Base-by-base conservation (phyloP, 768 basidiomycete species). In the Porphyrellus cyaneotinctus region DNA sequence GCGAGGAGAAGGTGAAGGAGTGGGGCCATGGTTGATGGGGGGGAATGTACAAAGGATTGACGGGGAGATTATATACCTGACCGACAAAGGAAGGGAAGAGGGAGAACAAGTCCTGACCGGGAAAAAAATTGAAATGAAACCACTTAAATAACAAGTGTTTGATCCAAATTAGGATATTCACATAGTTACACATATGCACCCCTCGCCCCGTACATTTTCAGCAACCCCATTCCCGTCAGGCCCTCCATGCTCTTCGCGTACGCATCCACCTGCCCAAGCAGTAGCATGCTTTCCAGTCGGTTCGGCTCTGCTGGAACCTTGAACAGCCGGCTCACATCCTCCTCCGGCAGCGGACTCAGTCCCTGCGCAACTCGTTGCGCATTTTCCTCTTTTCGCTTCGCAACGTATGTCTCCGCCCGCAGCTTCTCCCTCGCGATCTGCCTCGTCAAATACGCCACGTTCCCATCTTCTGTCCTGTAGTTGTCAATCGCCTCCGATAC, bases 321-420 rank as follows among this genome's bases (percentile, higher is more conserved):
- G 77, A 92, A 93, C 65, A 93, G 64, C 56, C 92, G 78, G 63
- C 81, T 77, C 31, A 91, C 81, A 62, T 92, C 88, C 66, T 95
- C 89, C 69, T 92, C 88, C 2, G 94, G 93, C 26, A 95, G 75
- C 57, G 94, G 91, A 23, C 82, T 81, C 46, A 95, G 73, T 13
- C 94, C 94, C 63, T 93, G 90, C 35, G 83, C 85, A 56, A 87
- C 78, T 39, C 94, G 81, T 47, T 74, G 74, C 33, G 78, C 79
- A 63, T 91, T 95, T 72, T 97, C 94, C 67, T 95, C 94, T 66
- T 87, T 90, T 51, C 92, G 83, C 71, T 93, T 94, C 62, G 81
- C 78, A 49, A 94, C 71, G 64, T 87, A 86, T 48, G 78, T 76
- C 51, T 97, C 94, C 45, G 91, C 90, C 54, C 82, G 83, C 39